Base-by-base conservation (phyloP, 768 basidiomycete species). In the Xerocomus potaroensis region DNA sequence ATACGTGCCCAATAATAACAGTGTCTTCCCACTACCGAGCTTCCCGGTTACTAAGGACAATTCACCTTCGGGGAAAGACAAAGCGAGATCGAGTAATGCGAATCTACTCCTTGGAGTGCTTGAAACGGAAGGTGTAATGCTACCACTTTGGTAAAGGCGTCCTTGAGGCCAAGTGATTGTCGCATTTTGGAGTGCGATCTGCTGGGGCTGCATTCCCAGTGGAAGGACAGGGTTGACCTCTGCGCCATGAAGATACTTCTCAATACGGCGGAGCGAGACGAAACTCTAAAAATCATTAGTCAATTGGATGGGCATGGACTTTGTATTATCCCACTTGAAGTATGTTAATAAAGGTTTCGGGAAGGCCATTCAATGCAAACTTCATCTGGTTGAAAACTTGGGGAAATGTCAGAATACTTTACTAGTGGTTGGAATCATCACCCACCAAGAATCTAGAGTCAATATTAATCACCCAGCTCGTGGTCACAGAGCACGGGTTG, bases 161-260 rank as follows among this genome's bases (percentile, higher is more conserved):
- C 92, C 89, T 55, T 84, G 82, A 0, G 93, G 88, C 93, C 93
- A 97, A 2, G 91, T 90, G 39, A 91, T 74, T 1, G 90, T 95
- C 31, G 90, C 91, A 9, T 86, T 87, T 60, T 86, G 86, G 55
- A 94, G 78, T 1, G 83, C 75, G 43, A 94, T 82, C 3, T 70
- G 76, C 41, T 75, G 71, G n/a, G 75, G 72, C 53, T 84, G 78
- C 23, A 75, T 63, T 18, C 72, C 64, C 8, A 87, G 63, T 3
- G 82, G 81, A 4, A 73, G 75, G 10, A 88, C 81, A 1, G 73
- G 64, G 1, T 74, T 62, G 15, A 96, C 81, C 66, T 97, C 93
- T 1, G 78, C 76, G 8, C 78, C 75, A 39, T 79, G 69, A 21
- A 96, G 77, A 64, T 94, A 96, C 57, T 89, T 92, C 61, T 94